Base-by-base conservation (phyloP, 2,329 filamentous ascomycete genomes). In the Colletotrichum sp. region DNA sequence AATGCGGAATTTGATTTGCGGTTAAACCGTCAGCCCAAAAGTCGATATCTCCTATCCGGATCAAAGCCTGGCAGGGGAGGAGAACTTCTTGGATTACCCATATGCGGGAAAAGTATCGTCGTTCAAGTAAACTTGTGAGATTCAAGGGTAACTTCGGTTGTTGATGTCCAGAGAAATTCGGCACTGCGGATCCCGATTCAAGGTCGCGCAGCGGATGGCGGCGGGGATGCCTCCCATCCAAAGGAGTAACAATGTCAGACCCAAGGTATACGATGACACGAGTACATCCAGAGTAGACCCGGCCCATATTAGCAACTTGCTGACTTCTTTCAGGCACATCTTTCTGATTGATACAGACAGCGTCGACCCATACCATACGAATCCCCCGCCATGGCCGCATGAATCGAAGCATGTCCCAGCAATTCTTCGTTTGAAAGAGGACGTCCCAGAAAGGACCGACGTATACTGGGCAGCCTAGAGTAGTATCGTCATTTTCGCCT, bases 401-500 rank as follows among this genome's bases (percentile, higher is more conserved):
- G 26, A 65, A 71, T 4, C 21, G 21, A 2, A 83, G 78, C 77
- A 82, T 78, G 2, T 76, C 75, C 58, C 65, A 74, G 69, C 81
- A 83, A 48, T 83, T 83, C 7, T 74, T 77, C 1, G 80, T 82
- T 32, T 80, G 80, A 3, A 82, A 67, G 2, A 80, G 43, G 1
- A 82, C 69, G 55, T 83, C 80, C 79, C 81, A 83, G 36, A 77
- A 81, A 0, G 64, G 36, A 2, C 80, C 81, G 24, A 81, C 24
- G 55, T 73, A 69, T 3, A 73, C 3, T 4, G 64, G 70, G 1
- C 8, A 14, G 3, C 18, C 2, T 7, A 14, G 28, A 1, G n/a
- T 14, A 4, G 3, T 18, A 10, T 68, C 36, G 5, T 13, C n/a
- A 4, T 69, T 9, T 13, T 69, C 34, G 1, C 64, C 70, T 1